phyloP scores from a whole-genome alignment of 495 filamentous ascomycete species.

The Sordaria brevicollis region DNA sequence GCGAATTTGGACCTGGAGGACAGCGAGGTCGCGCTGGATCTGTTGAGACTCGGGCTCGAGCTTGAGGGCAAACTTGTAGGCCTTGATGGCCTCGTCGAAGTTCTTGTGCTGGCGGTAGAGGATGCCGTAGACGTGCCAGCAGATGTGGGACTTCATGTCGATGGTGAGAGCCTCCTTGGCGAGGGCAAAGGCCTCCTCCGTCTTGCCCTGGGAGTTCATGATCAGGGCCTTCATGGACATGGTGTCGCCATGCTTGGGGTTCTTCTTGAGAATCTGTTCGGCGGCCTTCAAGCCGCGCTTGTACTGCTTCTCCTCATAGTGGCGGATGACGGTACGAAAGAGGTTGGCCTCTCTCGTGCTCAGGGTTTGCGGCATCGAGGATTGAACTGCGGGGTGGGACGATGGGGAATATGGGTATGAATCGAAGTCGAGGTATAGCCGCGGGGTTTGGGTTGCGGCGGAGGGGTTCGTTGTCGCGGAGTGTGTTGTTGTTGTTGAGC shows the following conservation, averaged over 20 bases:
- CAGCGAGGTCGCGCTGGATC: slow-evolving; percentile 87
- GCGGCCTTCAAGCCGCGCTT: slow-evolving; percentile 93
- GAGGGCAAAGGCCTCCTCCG: slow-evolving; percentile 84
- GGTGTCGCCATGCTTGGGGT: slow-evolving; percentile 94
- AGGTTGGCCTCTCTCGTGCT: slow-evolving; percentile 83
- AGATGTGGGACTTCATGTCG: slow-evolving; percentile 98
- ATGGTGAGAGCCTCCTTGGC: slow-evolving; percentile 84
- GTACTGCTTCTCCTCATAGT: slow-evolving; percentile 97
- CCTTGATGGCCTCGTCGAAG: slow-evolving; percentile 97
- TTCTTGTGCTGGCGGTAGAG: slow-evolving; percentile 89
- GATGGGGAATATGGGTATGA: neutral
- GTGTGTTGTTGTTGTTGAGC: neutral
- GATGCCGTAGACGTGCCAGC: slow-evolving; percentile 99
- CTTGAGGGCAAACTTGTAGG: slow-evolving; percentile 87
- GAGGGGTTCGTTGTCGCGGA: neutral
- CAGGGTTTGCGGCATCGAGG: slow-evolving; percentile 68
- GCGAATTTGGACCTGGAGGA: slow-evolving; percentile 92
- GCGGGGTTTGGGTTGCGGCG: neutral
- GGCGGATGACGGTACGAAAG: slow-evolving; percentile 86
- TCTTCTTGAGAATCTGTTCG: slow-evolving; percentile 87
- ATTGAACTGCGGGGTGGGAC: slow-evolving; percentile 1
- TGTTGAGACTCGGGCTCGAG: slow-evolving; percentile 87
- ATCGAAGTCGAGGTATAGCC: neutral
- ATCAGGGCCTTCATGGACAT: slow-evolving; percentile 98
- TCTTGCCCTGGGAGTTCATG: slow-evolving; percentile 80